Conservation (phyloP, 1,284 basidiomycete genomes). For the Rhodotorula mucilaginosa region DNA sequence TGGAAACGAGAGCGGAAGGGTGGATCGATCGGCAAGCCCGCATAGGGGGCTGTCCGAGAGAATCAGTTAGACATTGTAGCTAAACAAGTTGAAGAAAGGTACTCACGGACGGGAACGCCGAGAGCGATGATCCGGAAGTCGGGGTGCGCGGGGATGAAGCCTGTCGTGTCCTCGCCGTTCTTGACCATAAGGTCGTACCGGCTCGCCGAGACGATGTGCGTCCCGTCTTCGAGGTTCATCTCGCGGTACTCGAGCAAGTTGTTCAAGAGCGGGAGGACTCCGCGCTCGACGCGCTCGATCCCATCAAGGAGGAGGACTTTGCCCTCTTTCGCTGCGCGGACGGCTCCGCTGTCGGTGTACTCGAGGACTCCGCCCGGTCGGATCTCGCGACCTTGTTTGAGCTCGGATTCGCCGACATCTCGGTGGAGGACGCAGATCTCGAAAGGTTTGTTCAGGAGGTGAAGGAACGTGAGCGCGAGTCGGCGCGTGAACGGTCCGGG, state of each 20-base stretch:
- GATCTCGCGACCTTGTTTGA: slow-evolving; percentile 48
- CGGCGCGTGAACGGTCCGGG: slow-evolving; percentile 50
- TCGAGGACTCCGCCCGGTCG: slow-evolving; percentile 45
- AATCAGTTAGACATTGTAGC: slow-evolving; percentile 15
- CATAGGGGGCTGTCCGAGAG: slow-evolving; percentile 45
- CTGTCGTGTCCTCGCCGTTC: slow-evolving; percentile 37
- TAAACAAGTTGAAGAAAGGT: not conserved
- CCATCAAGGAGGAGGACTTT: slow-evolving; percentile 50
- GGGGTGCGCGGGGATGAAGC: slow-evolving; percentile 48
- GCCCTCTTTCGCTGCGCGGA: slow-evolving; percentile 50
- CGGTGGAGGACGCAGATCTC: slow-evolving; percentile 50
- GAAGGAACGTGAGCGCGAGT: slow-evolving; percentile 47
- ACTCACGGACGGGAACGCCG: slow-evolving; percentile 41
- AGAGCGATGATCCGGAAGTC: slow-evolving; percentile 50
- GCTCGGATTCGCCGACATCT: slow-evolving; percentile 49
- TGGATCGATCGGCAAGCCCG: slow-evolving; percentile 49
- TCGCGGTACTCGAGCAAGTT: slow-evolving; percentile 49
- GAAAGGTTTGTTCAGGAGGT: slow-evolving; percentile 32
- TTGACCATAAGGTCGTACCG: slow-evolving; percentile 43
- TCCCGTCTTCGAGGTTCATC: slow-evolving; percentile 49
- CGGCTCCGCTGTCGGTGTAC: slow-evolving; percentile 48
- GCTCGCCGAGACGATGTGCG: slow-evolving; percentile 49
- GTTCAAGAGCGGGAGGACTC: slow-evolving; percentile 42
- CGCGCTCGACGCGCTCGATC: slow-evolving; percentile 45
- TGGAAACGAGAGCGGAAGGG: slow-evolving; percentile 52